Evolutionary conservation across 129 eudicot genomes (phyloP).

Genomic region (Heracleum sosnowskyi): DNA sequence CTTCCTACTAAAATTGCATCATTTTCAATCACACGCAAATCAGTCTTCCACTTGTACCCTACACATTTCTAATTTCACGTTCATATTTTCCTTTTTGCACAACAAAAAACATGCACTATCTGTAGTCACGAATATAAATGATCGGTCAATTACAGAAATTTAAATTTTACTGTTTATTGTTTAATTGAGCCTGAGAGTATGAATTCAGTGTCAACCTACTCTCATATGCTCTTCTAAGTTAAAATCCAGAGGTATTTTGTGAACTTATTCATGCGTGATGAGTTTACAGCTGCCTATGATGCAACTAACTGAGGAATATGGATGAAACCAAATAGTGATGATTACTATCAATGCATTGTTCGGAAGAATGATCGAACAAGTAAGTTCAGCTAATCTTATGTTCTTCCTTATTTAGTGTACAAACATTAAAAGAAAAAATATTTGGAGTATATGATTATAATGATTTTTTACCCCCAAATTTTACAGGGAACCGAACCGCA

Average conservation of each 20-base stretch:
- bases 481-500: conserved; percentile 32
- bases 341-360: conserved; percentile 53
- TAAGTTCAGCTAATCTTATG: conserved; percentile 2
- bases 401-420: not conserved
- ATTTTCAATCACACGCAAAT: too few relatives aligned
- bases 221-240: not conserved
- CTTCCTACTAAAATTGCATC: too few relatives aligned
- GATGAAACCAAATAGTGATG: conserved; percentile 71
- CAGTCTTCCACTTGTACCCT: too few relatives aligned
- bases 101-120: too few relatives aligned
- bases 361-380: conserved; percentile 57
- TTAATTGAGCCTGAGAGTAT: not conserved
- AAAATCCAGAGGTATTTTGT: not conserved
- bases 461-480: not conserved
- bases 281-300: not conserved
- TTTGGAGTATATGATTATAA: not conserved
- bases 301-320: conserved; percentile 28
- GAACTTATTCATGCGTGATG: too few relatives aligned
- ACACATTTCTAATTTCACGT: too few relatives aligned
- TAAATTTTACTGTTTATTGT: not conserved
- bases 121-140: too few relatives aligned
- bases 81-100: too few relatives aligned
- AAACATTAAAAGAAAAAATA: not conserved
- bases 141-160: not conserved
- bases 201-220: not conserved